phyloP scores from a whole-genome alignment of 768 basidiomycete genomes.

The Trametes sanguinea region DNA sequence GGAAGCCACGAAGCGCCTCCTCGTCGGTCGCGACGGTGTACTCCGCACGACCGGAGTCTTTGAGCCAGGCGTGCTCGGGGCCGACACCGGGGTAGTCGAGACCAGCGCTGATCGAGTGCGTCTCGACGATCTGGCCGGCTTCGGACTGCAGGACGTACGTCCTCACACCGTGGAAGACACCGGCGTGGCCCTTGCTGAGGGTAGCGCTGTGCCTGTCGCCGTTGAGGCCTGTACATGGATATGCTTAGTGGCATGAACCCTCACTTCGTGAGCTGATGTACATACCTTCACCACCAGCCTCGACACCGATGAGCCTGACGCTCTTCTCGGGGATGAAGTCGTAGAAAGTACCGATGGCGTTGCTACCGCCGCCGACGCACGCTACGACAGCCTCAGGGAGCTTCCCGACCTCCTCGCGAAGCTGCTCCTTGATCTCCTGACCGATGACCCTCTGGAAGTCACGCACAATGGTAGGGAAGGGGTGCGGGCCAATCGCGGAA shows the following conservation, averaged over 20 bases:
- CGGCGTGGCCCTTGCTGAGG: slow-evolving; percentile 85
- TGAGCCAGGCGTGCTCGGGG: slow-evolving; percentile 97
- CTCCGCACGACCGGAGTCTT: slow-evolving; percentile 91
- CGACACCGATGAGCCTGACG: slow-evolving; percentile 90
- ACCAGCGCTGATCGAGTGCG: slow-evolving; percentile 95
- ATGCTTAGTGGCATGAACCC: background rate
- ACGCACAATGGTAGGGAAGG: slow-evolving; percentile 98
- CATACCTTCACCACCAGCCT: slow-evolving; percentile 94
- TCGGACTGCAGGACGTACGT: slow-evolving; percentile 92
- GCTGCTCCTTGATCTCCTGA: slow-evolving; percentile 88
- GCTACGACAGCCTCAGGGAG: slow-evolving; percentile 94
- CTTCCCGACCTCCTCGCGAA: slow-evolving; percentile 72
- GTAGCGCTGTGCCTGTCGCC: slow-evolving; percentile 92
- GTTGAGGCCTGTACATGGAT: slow-evolving; percentile 58
- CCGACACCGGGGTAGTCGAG: slow-evolving; percentile 97
- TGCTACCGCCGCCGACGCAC: slow-evolving; percentile 97
- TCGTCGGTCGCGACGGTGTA: slow-evolving; percentile 95
- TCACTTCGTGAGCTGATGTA: slow-evolving; percentile 10
- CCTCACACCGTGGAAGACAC: slow-evolving; percentile 93
- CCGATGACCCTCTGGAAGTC: slow-evolving; percentile 98
- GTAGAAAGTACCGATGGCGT: slow-evolving; percentile 97
- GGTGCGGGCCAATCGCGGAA: slow-evolving; percentile 96
- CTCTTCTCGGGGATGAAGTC: slow-evolving; percentile 90
- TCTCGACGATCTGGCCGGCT: slow-evolving; percentile 93
- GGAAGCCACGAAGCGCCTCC: slow-evolving; percentile 89